These are phyloP conservation scores for Coemansia sp. DNA, from an alignment of 192 early-diverging fungal genomes.

Conservation along the genomic window DNA sequence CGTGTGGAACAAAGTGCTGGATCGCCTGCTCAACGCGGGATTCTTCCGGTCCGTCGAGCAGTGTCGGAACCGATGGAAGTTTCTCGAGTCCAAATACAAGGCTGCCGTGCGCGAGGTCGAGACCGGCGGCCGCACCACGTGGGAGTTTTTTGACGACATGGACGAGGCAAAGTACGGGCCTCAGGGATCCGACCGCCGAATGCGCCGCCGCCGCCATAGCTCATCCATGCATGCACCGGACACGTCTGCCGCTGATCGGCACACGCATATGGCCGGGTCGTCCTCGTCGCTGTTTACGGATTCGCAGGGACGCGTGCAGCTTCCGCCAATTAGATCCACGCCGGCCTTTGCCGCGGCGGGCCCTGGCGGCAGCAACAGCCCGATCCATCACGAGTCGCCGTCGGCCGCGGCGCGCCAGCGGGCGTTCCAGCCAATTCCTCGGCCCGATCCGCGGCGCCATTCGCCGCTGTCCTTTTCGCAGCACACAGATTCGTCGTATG, in stretches of 20 bases:
- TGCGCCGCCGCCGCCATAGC: constrained; percentile 2
- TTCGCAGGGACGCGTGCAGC: constrained; percentile 31
- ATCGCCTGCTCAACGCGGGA: constrained; percentile 39
- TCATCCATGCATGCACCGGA: constrained; percentile 4
- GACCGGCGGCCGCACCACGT: constrained; percentile 16
- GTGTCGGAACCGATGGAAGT: constrained; percentile 55
- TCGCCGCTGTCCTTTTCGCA: constrained; percentile 1
- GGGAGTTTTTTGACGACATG: constrained; percentile 53
- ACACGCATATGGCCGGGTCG: background rate
- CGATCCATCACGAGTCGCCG: background rate
- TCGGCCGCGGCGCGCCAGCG: background rate
- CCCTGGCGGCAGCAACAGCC: background rate
- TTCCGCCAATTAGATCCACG: constrained; percentile 38
- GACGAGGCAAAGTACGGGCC: constrained; percentile 35
- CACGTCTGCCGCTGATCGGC: background rate
- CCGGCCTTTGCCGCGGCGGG: constrained; percentile 2
- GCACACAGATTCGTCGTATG: background rate
- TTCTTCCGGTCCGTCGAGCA: constrained; percentile 53
- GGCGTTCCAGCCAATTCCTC: background rate
- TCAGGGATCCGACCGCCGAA: background rate
- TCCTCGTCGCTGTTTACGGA: constrained; percentile 26
- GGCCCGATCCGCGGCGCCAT: background rate
- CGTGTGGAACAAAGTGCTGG: constrained; percentile 54
- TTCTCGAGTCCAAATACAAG: constrained; percentile 51
- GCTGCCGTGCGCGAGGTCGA: constrained; percentile 27